Evolutionary conservation across 148 eudicot species (phyloP).

Genomic region (Linanthus parryae): DNA sequence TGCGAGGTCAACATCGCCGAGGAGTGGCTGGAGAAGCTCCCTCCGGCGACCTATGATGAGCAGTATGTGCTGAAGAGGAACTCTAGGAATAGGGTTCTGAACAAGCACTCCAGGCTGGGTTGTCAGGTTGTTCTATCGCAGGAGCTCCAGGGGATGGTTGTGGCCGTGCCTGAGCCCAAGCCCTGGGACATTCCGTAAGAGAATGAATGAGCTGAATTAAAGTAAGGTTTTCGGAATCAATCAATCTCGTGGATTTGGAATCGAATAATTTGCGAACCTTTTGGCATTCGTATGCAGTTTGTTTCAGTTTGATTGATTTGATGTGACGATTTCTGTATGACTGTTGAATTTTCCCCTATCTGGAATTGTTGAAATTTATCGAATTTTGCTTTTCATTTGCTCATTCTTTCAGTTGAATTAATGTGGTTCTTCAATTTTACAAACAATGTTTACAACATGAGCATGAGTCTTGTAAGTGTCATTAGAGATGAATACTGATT

Average conservation of each 20-base stretch:
- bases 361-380: constrained; percentile 3
- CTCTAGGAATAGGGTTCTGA: constrained; percentile 29
- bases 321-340: constrained; percentile 5
- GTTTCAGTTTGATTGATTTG: constrained; percentile 3
- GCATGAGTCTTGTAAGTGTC: too few relatives aligned
- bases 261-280: constrained; percentile 16
- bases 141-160: constrained; percentile 92
- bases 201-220: constrained; percentile 6
- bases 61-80: constrained; percentile 41
- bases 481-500: too few relatives aligned
- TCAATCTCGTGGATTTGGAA: too few relatives aligned
- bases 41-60: constrained; percentile 63
- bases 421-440: too few relatives aligned
- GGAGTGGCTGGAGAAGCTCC: constrained; percentile 90
- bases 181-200: constrained; percentile 88
- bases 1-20: constrained; percentile 97
- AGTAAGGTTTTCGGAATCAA: too few relatives aligned
- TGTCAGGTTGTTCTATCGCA: constrained; percentile 79
- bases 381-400: too few relatives aligned
- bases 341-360: background rate
- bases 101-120: constrained; percentile 79
- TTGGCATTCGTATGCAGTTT: constrained; percentile 1
- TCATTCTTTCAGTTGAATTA: too few relatives aligned
- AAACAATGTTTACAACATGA: too few relatives aligned
- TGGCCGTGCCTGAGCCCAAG: constrained; percentile 93